Conservation (phyloP, 192 early-diverging fungal species). For the Mortierella claussenii region DNA sequence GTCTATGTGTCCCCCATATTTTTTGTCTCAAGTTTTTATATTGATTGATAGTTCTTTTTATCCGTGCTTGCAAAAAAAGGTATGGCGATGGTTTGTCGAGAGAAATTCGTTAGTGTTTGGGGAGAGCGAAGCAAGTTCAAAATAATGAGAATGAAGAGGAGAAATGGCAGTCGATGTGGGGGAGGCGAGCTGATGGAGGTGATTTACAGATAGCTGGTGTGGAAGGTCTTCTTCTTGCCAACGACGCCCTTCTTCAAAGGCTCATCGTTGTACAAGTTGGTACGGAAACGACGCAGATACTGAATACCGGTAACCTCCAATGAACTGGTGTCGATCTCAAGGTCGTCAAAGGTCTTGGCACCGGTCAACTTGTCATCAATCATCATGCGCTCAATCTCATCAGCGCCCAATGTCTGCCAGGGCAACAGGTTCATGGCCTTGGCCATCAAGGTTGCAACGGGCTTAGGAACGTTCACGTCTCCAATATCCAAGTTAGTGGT, state of each 20-base stretch:
- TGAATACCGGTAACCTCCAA: conserved; percentile 86
- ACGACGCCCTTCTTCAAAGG: conserved; percentile 63
- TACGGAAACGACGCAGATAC: conserved; percentile 86
- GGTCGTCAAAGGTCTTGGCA: conserved; percentile 86
- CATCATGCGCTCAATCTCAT: conserved; percentile 87
- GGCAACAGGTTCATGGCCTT: conserved; percentile 72
- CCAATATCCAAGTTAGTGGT: conserved; percentile 60
- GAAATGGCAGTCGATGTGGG: not conserved
- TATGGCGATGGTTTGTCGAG: too few relatives aligned
- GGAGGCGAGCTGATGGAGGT: not conserved
- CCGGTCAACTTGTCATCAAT: conserved; percentile 76
- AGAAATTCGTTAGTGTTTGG: not conserved
- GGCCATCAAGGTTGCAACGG: conserved; percentile 74
- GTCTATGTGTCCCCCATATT: too few relatives aligned
- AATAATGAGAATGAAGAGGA: too few relatives aligned
- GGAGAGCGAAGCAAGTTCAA: not conserved
- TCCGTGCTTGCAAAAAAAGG: too few relatives aligned
- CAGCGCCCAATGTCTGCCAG: conserved; percentile 82
- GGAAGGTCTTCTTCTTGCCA: conserved; percentile 58
- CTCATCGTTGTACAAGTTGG: conserved; percentile 67
- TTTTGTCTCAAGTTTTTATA: too few relatives aligned
- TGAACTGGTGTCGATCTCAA: conserved; percentile 82
- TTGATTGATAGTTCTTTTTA: too few relatives aligned
- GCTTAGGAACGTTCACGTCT: conserved; percentile 72
- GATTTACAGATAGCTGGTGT: conserved; percentile 52